Evolutionary conservation across 108 stramenopile genomes (phyloP).

Genomic region (Nitzschia inconspicua): DNA sequence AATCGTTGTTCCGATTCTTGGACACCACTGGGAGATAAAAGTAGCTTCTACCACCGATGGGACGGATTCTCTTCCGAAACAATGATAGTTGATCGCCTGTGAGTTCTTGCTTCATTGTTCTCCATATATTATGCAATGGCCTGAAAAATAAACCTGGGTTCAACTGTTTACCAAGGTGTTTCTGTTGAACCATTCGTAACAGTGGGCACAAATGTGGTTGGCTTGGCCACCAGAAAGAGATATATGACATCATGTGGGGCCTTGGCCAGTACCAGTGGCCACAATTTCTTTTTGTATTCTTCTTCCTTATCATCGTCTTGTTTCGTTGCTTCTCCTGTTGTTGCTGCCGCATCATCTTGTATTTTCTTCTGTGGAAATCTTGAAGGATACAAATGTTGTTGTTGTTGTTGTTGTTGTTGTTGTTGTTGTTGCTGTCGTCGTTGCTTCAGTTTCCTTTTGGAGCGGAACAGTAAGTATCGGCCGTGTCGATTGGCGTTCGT

Average conservation of each 20-base stretch:
- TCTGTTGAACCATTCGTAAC: too few relatives aligned
- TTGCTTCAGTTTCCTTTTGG: not conserved
- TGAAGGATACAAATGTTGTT: not conserved
- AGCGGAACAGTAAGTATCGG: constrained; percentile 16
- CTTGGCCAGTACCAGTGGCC: constrained; percentile 20
- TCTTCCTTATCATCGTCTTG: not conserved
- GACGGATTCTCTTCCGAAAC: too few relatives aligned
- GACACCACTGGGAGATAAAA: too few relatives aligned
- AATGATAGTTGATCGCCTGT: too few relatives aligned
- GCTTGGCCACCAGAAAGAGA: constrained; percentile 17
- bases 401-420: constrained; percentile 4
- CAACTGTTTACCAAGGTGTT: too few relatives aligned
- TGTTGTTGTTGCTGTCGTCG: not conserved
- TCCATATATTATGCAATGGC: too few relatives aligned
- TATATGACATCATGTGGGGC: constrained; percentile 11
- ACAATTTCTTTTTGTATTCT: constrained; percentile 3
- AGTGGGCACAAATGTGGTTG: too few relatives aligned
- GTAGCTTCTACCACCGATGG: too few relatives aligned
- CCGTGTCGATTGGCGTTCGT: constrained; percentile 24
- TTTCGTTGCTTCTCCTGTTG: not conserved
- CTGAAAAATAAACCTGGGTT: too few relatives aligned
- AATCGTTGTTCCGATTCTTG: too few relatives aligned
- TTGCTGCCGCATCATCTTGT: not conserved
- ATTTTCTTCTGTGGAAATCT: not conserved
- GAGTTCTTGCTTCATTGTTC: too few relatives aligned